Base-by-base conservation (phyloP, 225 moss, liverwort and hornwort species). In the Sphagnum tenellum region DNA sequence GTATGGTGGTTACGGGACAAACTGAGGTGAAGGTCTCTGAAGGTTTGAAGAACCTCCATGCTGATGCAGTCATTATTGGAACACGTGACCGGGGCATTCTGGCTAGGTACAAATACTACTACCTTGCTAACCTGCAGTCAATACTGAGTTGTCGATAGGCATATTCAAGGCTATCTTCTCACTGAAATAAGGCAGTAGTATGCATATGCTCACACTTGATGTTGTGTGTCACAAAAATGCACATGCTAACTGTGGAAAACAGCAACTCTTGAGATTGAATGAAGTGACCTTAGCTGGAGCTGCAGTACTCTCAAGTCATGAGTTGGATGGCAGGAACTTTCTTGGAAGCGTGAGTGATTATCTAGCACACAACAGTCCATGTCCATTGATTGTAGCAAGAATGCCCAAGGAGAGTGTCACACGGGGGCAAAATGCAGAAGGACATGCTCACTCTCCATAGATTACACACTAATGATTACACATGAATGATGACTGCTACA, bases 1-100 rank as follows among this genome's bases (percentile, higher is more conserved):
- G 96, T 54, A 75, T 98, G 66, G 96, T 98, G 44, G 90, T 92
- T 49, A 77, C 70, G 4, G 96, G 96, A 2, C 87, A 90, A 54
- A 84, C 96, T 8, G 89, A 98, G 70, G 69, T 64, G 2, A 98
- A 92, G 69, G 96, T 98, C 45, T 77, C 87, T 47, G 83, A 93
- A 74, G 92, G 92, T n/a, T 60, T 98, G 74, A 67, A 45, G 57
- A 80, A 79, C 12, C 83, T 92, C 4, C 70, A 77, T 45, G 96
- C 96, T 4, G 96, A 98, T 81, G 92, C 92, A 46, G 90, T 98
- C 48, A 71, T 98, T 49, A 84, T 98, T 61, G 96, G 96, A 3
- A 88, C 92, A 9, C 92, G 93, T 63, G 90, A 90, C 3, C 88
- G 88, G 0, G 67, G 87, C 72, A 78, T 82, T 63, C 56, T 98